These are phyloP conservation scores for Russula vinacea DNA, from an alignment of 768 basidiomycete genomes.

Conservation along the genomic window DNA sequence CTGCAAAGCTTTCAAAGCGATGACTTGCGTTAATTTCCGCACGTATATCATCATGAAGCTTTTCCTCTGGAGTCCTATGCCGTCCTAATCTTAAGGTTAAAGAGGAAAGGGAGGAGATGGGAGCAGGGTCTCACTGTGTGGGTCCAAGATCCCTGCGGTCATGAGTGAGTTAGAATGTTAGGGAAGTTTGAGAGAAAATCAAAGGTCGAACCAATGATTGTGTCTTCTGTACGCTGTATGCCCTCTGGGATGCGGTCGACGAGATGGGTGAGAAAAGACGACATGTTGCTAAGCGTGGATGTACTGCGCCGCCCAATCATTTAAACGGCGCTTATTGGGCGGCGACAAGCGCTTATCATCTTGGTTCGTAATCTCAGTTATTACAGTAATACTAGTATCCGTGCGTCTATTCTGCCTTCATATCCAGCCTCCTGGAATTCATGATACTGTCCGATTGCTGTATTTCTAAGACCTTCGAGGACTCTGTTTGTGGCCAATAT, in stretches of 20 bases:
- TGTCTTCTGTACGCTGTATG: conserved; percentile 30
- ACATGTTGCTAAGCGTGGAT: conserved; percentile 16
- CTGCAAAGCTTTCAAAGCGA: conserved; percentile 84
- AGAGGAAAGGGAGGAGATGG: neutral
- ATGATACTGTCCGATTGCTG: neutral
- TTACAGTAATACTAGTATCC: neutral
- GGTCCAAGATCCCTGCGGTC: conserved; percentile 26
- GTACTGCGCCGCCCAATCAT: too few species aligned
- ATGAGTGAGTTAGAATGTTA: neutral
- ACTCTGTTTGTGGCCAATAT: neutral
- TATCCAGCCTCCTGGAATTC: neutral
- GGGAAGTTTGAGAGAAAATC: neutral
- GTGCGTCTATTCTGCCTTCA: neutral
- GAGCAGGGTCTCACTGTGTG: conserved; percentile 25
- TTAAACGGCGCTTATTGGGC: too few species aligned
- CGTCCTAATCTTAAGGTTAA: conserved; percentile 41
- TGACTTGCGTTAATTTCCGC: conserved; percentile 74
- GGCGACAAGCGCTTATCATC: too few species aligned
- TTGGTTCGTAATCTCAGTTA: too few species aligned
- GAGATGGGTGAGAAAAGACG: conserved; percentile 23
- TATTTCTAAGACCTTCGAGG: neutral
- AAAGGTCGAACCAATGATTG: conserved; percentile 26
- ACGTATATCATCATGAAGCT: conserved; percentile 64
- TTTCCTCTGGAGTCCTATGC: conserved; percentile 76
- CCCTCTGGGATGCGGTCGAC: conserved; percentile 31